Percentiles rank a stretch among this genome's conserved stretches.
These are phyloP conservation scores for Lentinula guzmanii DNA, from an alignment of 768 basidiomycete species.

Conservation along the genomic window DNA sequence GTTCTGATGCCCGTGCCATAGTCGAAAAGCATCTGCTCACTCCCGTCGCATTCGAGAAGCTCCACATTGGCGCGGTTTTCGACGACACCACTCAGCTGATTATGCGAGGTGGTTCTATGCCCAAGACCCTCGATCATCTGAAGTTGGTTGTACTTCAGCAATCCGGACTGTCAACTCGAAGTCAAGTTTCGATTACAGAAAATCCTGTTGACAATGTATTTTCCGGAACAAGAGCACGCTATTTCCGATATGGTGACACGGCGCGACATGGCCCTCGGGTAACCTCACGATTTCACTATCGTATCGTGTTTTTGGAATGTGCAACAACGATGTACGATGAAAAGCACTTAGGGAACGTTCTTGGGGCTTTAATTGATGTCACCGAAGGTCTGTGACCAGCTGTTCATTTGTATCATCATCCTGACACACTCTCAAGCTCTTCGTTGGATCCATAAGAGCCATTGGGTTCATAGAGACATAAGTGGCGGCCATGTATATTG, in stretches of 20 bases:
- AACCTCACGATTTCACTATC: neutral
- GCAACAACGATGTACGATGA: neutral
- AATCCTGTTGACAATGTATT: neutral
- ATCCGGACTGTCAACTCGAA: too few species aligned
- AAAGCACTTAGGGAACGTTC: neutral
- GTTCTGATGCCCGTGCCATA: neutral
- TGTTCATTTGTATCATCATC: too few species aligned
- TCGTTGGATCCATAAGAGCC: neutral
- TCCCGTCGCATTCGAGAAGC: neutral
- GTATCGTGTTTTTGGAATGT: neutral
- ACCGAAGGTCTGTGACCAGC: neutral
- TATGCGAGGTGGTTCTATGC: neutral
- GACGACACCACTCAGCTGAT: neutral
- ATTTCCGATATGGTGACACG: neutral
- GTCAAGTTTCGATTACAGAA: neutral
- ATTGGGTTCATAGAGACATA: neutral
- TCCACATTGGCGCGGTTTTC: neutral
- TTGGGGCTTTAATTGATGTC: neutral
- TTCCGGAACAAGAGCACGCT: neutral
- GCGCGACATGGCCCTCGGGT: neutral
- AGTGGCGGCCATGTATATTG: neutral
- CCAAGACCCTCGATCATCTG: neutral
- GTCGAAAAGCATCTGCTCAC: neutral
- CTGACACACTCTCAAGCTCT: neutral
- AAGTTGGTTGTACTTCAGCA: neutral